These are phyloP conservation scores for Phytophthora nicotianae DNA, from an alignment of 352 stramenopile species.

Conservation along the genomic window DNA sequence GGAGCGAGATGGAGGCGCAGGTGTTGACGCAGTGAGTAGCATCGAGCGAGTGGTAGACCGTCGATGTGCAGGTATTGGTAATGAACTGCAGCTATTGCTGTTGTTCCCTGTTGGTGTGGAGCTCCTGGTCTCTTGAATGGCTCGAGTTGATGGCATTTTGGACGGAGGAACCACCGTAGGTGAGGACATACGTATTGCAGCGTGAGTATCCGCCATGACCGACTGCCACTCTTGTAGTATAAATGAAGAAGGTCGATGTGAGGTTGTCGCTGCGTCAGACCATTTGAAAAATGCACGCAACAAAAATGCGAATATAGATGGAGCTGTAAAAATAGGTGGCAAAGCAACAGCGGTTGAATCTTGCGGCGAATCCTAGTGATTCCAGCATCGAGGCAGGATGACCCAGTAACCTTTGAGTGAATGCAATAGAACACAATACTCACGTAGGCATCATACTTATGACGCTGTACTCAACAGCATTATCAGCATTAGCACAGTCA, in stretches of 20 bases:
- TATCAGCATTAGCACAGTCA: too few relatives aligned
- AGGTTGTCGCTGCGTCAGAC: neutral
- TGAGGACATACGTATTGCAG: conserved; percentile 5
- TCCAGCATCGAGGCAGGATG: too few relatives aligned
- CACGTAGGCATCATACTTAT: too few relatives aligned
- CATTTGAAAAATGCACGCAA: neutral
- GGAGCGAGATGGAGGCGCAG: conserved; percentile 21
- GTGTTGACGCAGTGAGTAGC: conserved; percentile 24
- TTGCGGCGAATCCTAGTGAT: too few relatives aligned
- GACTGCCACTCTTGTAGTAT: neutral
- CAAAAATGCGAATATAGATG: neutral
- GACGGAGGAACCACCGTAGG: conserved; percentile 1
- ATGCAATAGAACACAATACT: too few relatives aligned
- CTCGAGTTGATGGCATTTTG: conserved; percentile 19
- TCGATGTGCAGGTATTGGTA: conserved; percentile 18
- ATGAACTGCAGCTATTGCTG: conserved; percentile 17
- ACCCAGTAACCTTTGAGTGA: too few relatives aligned
- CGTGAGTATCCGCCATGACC: conserved; percentile 13
- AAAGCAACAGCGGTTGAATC: too few relatives aligned
- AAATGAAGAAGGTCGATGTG: neutral
- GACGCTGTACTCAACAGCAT: too few relatives aligned
- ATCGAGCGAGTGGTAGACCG: conserved; percentile 38
- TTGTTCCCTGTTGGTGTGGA: conserved; percentile 5
- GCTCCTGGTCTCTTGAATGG: conserved; percentile 12
- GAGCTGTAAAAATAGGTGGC: conserved; percentile 11